phyloP scores from a whole-genome alignment of 2,329 filamentous ascomycete species.

The Phoma herbarum region DNA sequence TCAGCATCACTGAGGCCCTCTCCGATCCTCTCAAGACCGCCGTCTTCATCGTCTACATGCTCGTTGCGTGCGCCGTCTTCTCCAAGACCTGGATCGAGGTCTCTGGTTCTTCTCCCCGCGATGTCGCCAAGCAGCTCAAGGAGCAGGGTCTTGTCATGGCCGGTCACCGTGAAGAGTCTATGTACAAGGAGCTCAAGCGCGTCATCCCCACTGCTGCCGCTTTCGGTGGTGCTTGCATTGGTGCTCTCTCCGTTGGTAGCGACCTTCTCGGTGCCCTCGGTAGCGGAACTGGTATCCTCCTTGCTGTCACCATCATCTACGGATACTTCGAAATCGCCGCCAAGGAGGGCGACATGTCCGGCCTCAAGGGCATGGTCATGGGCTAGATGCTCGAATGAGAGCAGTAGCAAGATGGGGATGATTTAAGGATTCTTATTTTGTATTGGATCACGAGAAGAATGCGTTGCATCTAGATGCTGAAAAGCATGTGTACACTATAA shows the following conservation, averaged over 20 bases:
- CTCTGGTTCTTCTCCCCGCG: constrained; percentile 94
- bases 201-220: constrained; percentile 98
- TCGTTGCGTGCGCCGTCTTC: constrained; percentile 96
- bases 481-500: constrained; percentile 26
- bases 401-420: background rate
- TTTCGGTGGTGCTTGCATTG: constrained; percentile 98
- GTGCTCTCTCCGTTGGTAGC: constrained; percentile 92
- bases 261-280: constrained; percentile 96
- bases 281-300: constrained; percentile 95
- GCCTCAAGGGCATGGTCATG: constrained; percentile 73
- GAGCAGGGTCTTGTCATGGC: constrained; percentile 99
- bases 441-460: constrained; percentile 18
- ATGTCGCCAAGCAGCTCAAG: constrained; percentile 99
- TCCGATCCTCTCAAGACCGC: constrained; percentile 96
- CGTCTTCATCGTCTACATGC: constrained; percentile 97
- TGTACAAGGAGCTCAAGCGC: constrained; percentile 99
- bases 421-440: constrained; percentile 19
- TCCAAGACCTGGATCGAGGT: constrained; percentile 99
- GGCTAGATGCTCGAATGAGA: constrained; percentile 47
- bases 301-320: constrained; percentile 99
- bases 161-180: constrained; percentile 98
- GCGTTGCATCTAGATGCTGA: constrained; percentile 19
- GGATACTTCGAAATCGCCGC: constrained; percentile 99
- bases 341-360: constrained; percentile 94
- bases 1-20: constrained; percentile 97